Evolutionary conservation across 306 rosid species (phyloP).

Genomic region (Cucumis cinereus): DNA sequence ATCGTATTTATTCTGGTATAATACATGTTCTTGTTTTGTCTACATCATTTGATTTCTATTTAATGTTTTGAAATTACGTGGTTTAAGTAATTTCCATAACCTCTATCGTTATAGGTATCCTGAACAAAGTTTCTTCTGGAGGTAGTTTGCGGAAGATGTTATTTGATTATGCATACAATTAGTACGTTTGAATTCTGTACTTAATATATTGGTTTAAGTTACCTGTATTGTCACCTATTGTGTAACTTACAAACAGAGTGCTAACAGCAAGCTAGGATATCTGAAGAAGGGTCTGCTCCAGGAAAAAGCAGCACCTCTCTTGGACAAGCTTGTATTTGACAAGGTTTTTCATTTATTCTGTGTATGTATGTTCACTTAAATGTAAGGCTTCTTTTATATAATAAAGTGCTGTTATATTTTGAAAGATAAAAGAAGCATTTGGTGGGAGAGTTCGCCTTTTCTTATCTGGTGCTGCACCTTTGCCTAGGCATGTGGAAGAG

Average conservation of each 20-base stretch:
- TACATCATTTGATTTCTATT: not conserved
- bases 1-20: conserved; percentile 55
- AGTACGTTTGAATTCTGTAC: conserved; percentile 28
- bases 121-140: conserved; percentile 50
- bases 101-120: conserved; percentile 33
- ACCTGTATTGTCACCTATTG: conserved; percentile 9
- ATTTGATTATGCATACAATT: conserved; percentile 67
- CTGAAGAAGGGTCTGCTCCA: conserved; percentile 72
- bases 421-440: conserved; percentile 58
- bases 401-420: conserved; percentile 1
- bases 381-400: not conserved
- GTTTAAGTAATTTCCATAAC: conserved; percentile 11
- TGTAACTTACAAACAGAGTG: conserved; percentile 20
- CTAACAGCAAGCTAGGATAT: conserved; percentile 53
- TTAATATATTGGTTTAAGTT: not conserved
- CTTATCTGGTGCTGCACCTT: conserved; percentile 83
- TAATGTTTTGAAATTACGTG: not conserved
- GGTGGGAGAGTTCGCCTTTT: conserved; percentile 71
- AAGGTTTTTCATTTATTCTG: conserved; percentile 32
- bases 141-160: conserved; percentile 45
- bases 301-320: conserved; percentile 67
- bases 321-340: conserved; percentile 72
- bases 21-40: not conserved
- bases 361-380: not conserved
- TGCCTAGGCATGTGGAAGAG: conserved; percentile 79